Base-by-base conservation (phyloP, 345 rosid genomes). In the Bretschneidera sinensis region DNA sequence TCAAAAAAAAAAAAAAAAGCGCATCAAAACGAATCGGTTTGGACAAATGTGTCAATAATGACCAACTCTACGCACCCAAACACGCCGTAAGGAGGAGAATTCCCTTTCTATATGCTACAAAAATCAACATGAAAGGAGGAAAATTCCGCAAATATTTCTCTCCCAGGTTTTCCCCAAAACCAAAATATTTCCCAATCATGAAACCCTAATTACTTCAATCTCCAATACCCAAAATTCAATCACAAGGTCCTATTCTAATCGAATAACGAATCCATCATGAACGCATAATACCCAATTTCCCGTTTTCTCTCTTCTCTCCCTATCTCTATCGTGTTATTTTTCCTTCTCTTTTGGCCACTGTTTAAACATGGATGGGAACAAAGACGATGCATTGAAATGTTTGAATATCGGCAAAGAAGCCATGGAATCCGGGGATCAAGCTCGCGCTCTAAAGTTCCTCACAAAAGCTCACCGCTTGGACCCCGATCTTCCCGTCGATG, bases 381-480 rank as follows among this genome's bases (percentile, higher is more conserved):
- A 89, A 67, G 99, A 89, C 54, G 97, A 94, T 25, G 99, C 96
- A 5, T 78, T 90, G 63, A 94, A 88, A 71, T 89, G 90, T 75
- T 58, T 94, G 71, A 78, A 69, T 69, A 89, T 94, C 76, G 95
- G 85, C 21, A 89, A 84, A 68, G 83, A 80, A 5, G 95, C 96
- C 0, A 67, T 87, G 28, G 72, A 84, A 60, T 70, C 90, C 0
- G 97, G 97, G 33, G 96, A 94, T 72, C 85, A 78, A 28, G 55
- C 78, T 43, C 97, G 97, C 24, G 97, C 96, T 24, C 65, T 82
- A 21, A 94, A 87, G 64, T 94, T 89, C 77, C 55, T 94, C 33
- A 48, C 60, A 24, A 94, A 94, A 79, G 99, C 99, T 55, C 95
- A 87, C 48, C 98, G 97, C 43, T 96, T 92, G 22, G 98, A 92